Base-by-base conservation (phyloP, 164 flowering plant species). In the Nelumbo lutea region DNA sequence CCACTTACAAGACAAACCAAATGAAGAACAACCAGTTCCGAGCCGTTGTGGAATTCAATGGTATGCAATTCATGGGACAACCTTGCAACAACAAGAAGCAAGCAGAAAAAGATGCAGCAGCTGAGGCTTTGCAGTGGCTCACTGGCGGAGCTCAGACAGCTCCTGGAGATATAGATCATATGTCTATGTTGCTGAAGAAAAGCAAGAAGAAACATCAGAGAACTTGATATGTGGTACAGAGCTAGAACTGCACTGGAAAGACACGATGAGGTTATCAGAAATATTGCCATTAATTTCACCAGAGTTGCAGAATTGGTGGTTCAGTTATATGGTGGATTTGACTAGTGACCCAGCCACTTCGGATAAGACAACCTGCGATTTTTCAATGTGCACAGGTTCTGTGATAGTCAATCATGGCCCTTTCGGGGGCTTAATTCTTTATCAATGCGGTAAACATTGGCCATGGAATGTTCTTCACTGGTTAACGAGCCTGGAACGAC, bases 91-190 rank as follows among this genome's bases (percentile, higher is more conserved):
- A 80, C 83, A 91, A 94, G 82, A 94, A 94, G 75, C 85, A 72
- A 61, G 96, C 97, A 1, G 97, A 94, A 70, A 91, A 90, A 67
- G 89, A 85, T 76, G 98, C 98, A 8, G 98, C 97, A 14, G 83
- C 90, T 47, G 90, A 87, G 76, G 96, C 98, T 63, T 74, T 91
- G 41, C 80, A 81, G 62, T 91, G 89, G 93, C 77, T 94, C 59
- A 77, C 75, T 61, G 87, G 87, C 56, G 86, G 80, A 43, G 69
- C 79, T 42, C 81, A 75, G 43, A 27, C 76, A 3, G 79, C 82
- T 52, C 67, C 59, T 7, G 84, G 80, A 47, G 76, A 70, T 13
- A 10, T 52, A 10, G 57, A 52, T 13, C 10, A 52, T 10, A 52
- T 7, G 57, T 52, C 57, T 10, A 1, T 52, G 57, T 15, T 52